These are phyloP conservation scores for Schizopora paradoxa DNA, from an alignment of 1,284 basidiomycete species.

Conservation along the genomic window DNA sequence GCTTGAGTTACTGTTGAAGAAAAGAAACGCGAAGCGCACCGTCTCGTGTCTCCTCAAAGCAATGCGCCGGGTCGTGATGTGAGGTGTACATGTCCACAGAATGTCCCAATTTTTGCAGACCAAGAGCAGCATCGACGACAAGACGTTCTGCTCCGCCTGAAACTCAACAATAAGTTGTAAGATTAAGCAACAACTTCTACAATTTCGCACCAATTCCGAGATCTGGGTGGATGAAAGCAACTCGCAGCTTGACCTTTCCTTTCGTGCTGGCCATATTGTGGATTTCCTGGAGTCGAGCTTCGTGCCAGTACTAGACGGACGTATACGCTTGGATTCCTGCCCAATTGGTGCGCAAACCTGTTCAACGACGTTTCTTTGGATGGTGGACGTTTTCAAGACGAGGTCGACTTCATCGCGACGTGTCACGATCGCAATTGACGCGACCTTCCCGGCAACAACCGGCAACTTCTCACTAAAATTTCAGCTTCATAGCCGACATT, in stretches of 20 bases:
- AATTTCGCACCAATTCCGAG: slow-evolving; percentile 78
- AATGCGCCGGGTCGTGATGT: slow-evolving; percentile 80
- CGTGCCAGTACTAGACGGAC: no score
- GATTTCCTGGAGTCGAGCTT: no score
- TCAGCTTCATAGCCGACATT: no score
- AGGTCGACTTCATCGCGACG: no score
- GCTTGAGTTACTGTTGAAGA: slow-evolving; percentile 8
- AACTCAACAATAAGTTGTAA: slow-evolving; percentile 8
- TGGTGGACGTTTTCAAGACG: no score
- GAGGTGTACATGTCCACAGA: slow-evolving; percentile 92
- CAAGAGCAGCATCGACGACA: slow-evolving; percentile 92
- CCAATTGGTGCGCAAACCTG: no score
- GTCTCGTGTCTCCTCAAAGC: slow-evolving; percentile 87
- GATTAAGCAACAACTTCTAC: slow-evolving; percentile 8
- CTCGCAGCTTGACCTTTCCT: slow-evolving; percentile 27
- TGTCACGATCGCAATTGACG: no score
- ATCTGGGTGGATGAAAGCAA: slow-evolving; percentile 94
- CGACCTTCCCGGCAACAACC: no score
- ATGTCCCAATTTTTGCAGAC: slow-evolving; percentile 82
- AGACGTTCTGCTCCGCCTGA: slow-evolving; percentile 92
- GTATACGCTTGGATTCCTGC: no score
- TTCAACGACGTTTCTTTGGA: no score
- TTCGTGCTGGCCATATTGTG: not conserved
- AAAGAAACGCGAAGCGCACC: slow-evolving; percentile 45
- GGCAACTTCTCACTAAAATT: no score